A percentile compares a stretch with the other conserved stretches of the same genome.
phyloP scores from a whole-genome alignment of 1,284 basidiomycete genomes.

The Takashimella koratensis region DNA sequence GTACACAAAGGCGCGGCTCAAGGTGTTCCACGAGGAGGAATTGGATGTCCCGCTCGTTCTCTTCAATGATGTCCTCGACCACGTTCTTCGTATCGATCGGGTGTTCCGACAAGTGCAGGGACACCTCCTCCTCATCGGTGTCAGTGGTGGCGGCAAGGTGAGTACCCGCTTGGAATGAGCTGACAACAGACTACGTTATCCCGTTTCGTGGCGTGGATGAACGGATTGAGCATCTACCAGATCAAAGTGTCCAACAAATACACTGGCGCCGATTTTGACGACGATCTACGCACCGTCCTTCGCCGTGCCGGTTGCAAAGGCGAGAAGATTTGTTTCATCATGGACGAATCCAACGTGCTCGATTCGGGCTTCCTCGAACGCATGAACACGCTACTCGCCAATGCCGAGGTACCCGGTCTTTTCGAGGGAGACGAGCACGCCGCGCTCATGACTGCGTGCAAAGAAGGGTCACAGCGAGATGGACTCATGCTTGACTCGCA shows the following conservation, averaged over 20 bases:
- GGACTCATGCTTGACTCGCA: conserved; percentile 97
- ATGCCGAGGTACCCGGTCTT: conserved; percentile 98
- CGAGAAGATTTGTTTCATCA: conserved; percentile 99
- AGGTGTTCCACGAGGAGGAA: conserved; percentile 96
- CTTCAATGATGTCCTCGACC: conserved; percentile 97
- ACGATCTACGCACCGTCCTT: conserved; percentile 89
- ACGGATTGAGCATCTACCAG: conserved; percentile 96
- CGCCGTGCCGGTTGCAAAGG: conserved; percentile 94
- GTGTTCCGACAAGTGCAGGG: conserved; percentile 99
- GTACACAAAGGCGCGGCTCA: conserved; percentile 92
- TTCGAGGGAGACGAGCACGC: conserved; percentile 98
- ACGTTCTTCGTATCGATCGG: conserved; percentile 94
- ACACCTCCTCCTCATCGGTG: conserved; percentile 92
- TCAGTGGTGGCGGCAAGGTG: conserved; percentile 96
- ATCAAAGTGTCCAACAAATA: conserved; percentile 99
- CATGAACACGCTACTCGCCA: conserved; percentile 98
- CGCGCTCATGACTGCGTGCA: conserved; percentile 95
- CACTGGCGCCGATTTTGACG: conserved; percentile 96
- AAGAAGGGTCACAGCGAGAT: conserved; percentile 96
- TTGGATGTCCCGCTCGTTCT: conserved; percentile 96
- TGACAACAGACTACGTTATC: conserved; percentile 81
- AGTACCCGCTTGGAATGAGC: conserved; percentile 18
- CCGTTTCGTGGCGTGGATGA: conserved; percentile 99
- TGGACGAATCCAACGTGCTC: conserved; percentile 99
- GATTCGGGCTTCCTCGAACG: conserved; percentile 98